Evolutionary conservation across 108 stramenopile genomes (phyloP), one percentile per base, ranked within the genome.

Genomic region (Cyclostephanos tholiformis): DNA sequence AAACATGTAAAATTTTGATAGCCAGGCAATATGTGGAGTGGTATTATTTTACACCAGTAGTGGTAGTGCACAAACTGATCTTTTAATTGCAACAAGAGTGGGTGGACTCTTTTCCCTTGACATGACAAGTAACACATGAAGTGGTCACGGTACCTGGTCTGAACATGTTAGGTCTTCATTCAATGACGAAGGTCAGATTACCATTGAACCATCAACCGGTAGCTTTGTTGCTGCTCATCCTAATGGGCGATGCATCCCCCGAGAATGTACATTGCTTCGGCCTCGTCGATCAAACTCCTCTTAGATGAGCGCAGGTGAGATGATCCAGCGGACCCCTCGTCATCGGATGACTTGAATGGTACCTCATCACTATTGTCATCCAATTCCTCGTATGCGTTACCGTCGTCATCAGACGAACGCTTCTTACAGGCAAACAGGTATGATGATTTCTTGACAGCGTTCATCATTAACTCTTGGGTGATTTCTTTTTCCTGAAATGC

Each of bases 21-120:
- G 65, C 1, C 91, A 91, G 65, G 71, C 82, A 12, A 67, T 91
- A 29, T 79, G 82, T 43, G 91, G 88, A 26, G 76, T 89, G 77
- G 72, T 82, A 65, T n/a, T n/a, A n/a, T 89, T 88, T 50, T 85
- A 61, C 62, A 41, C 43, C 17, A 43, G 72, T 17, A 22, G 49
- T 19, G 61, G 61, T 19, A 41, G 49, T 29, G 52, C 23, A 13
- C 20, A 16, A 20, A 48, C 19, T 2, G 72, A 65, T 61, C 55
- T 91, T 10, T 32, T 91, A 0, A 77, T 89, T 36, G 82, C 87
- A 46, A 88, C 88, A 32, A 69, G 88, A 19, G 76, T 68, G 13
- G 90, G 90, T 36, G 78, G 80, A 11, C 51, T 89, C 0, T 66
- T 87, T 59, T 65, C 74, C 9, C 65, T 85, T 36, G 70, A 86